Conservation (phyloP, 1,284 basidiomycete species). For the Ceratobasidium sp. region DNA sequence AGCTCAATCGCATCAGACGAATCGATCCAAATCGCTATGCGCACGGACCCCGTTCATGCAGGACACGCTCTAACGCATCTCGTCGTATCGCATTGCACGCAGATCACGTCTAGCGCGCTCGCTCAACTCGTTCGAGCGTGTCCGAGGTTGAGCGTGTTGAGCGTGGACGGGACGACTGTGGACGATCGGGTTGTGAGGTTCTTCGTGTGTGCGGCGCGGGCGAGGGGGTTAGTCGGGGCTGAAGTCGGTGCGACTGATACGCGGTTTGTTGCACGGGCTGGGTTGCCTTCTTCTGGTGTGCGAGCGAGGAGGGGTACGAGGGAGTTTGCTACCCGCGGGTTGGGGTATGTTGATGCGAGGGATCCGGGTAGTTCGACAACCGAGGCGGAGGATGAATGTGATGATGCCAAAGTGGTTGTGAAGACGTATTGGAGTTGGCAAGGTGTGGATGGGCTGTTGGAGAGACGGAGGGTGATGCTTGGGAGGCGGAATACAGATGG, state of each 20-base stretch:
- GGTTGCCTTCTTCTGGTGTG: slow-evolving; percentile 59
- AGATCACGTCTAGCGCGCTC: slow-evolving; percentile 74
- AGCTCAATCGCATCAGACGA: background rate
- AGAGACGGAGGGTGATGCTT: background rate
- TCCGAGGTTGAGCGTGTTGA: slow-evolving; percentile 72
- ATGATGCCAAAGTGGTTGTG: slow-evolving; percentile 76
- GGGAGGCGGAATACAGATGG: slow-evolving; percentile 27
- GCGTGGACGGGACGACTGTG: slow-evolving; percentile 84
- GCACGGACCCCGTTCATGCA: slow-evolving; percentile 55
- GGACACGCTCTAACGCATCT: slow-evolving; percentile 82
- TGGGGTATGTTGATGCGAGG: slow-evolving; percentile 73
- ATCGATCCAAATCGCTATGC: slow-evolving; percentile 28
- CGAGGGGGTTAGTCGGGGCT: slow-evolving; percentile 64
- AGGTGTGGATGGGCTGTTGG: slow-evolving; percentile 78
- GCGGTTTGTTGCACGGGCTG: slow-evolving; percentile 73
- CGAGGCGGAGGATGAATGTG: slow-evolving; percentile 78
- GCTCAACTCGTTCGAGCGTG: slow-evolving; percentile 75
- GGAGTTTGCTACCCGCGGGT: slow-evolving; percentile 71
- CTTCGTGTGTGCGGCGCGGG: slow-evolving; percentile 72
- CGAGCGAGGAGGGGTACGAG: slow-evolving; percentile 81
- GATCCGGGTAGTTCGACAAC: slow-evolving; percentile 62
- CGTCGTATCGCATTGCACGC: slow-evolving; percentile 74
- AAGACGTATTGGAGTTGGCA: slow-evolving; percentile 92
- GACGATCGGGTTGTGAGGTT: slow-evolving; percentile 73
- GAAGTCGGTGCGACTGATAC: slow-evolving; percentile 78